These are phyloP conservation scores for Erythrobasidium hasegawianum DNA, from an alignment of 1,284 basidiomycete species.

Conservation along the genomic window DNA sequence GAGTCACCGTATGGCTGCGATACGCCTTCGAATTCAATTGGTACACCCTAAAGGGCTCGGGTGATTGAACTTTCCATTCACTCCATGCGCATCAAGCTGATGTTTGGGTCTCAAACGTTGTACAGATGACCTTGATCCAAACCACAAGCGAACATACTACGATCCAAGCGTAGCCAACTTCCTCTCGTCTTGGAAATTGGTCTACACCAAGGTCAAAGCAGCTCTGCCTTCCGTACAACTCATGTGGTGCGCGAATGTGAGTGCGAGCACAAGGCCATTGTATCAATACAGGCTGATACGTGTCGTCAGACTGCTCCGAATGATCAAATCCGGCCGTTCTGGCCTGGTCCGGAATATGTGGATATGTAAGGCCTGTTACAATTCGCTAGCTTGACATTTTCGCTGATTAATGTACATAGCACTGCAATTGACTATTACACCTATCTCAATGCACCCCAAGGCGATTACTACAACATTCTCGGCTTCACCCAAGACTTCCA, in stretches of 20 bases:
- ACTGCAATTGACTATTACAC: constrained; percentile 31
- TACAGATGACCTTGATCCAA: constrained; percentile 23
- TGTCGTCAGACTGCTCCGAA: neutral
- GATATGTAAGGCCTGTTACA: neutral
- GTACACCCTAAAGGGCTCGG: neutral
- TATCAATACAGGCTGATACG: neutral
- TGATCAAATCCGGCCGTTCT: constrained; percentile 28
- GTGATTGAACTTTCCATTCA: no score
- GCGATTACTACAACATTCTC: constrained; percentile 17
- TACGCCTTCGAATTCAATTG: constrained; percentile 43
- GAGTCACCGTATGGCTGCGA: constrained; percentile 49
- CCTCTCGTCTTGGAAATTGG: constrained; percentile 11
- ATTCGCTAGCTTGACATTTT: neutral
- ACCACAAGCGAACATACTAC: constrained; percentile 15
- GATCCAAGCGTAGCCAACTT: constrained; percentile 18
- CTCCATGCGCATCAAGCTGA: no score
- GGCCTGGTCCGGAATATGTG: constrained; percentile 28
- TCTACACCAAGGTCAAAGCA: constrained; percentile 13
- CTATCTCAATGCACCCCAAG: neutral
- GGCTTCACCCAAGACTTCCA: constrained; percentile 28
- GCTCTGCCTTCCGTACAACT: constrained; percentile 19
- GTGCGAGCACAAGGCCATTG: neutral
- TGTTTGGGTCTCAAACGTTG: neutral
- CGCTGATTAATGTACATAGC: neutral
- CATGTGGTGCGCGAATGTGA: constrained; percentile 28